Evolutionary conservation across 495 filamentous ascomycete species (phyloP).

Genomic region (Penicillium flavigenum): DNA sequence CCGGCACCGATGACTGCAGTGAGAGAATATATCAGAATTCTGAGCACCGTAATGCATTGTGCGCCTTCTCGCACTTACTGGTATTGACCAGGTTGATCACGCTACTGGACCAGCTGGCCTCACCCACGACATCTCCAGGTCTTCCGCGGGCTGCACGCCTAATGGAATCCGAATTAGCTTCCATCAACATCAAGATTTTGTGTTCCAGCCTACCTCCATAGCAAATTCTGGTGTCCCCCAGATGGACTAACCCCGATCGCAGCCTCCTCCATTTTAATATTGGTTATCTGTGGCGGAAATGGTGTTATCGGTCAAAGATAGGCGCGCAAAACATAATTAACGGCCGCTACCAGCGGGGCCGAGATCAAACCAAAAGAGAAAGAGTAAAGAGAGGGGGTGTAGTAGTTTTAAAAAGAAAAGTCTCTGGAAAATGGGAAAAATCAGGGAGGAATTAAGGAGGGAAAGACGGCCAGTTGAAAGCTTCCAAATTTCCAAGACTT

Average conservation of each 20-base stretch:
- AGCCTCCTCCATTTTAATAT: conserved; percentile 34
- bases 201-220: conserved; percentile 34
- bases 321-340: conserved; percentile 29
- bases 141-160: conserved; percentile 51
- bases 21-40: conserved; percentile 7
- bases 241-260: conserved; percentile 28
- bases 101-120: conserved; percentile 86
- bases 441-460: background rate
- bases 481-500: background rate
- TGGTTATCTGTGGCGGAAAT: conserved; percentile 7
- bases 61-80: conserved; percentile 43
- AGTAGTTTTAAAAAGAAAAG: background rate
- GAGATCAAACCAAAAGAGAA: conserved; percentile 6
- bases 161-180: conserved; percentile 14
- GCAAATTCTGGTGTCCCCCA: conserved; percentile 23
- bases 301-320: conserved; percentile 15
- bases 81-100: conserved; percentile 96
- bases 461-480: background rate
- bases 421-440: background rate
- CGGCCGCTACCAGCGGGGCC: conserved; percentile 23
- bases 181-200: background rate
- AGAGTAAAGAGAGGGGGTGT: background rate
- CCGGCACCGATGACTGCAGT: conserved; percentile 83
- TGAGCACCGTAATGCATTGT: no score
- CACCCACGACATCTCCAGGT: conserved; percentile 54